Conservation (phyloP, 768 basidiomycete genomes). For the Lenzites betulinus region DNA sequence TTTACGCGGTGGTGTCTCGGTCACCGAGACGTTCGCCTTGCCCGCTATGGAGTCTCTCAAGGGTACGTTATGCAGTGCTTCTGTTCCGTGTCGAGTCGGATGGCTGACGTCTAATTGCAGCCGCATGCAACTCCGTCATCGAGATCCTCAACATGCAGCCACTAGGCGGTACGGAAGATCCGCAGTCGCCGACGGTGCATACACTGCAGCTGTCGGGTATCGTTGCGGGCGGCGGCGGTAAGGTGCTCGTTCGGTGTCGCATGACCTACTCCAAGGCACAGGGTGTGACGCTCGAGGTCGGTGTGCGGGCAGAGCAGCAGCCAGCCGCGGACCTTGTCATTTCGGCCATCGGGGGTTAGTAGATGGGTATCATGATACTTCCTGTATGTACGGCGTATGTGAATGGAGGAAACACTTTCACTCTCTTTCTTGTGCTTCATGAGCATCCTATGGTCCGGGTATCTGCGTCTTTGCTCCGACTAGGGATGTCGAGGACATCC, state of each 20-base stretch:
- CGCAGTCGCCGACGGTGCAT: slow-evolving; percentile 84
- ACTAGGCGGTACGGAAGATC: slow-evolving; percentile 85
- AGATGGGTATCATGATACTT: not conserved
- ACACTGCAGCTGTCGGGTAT: slow-evolving; percentile 92
- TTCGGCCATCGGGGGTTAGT: slow-evolving; percentile 65
- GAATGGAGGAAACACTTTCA: slow-evolving; percentile 4
- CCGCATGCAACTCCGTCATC: slow-evolving; percentile 94
- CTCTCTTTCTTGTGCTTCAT: not conserved
- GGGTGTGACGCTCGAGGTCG: slow-evolving; percentile 91
- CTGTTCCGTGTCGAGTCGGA: slow-evolving; percentile 15
- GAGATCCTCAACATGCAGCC: slow-evolving; percentile 98
- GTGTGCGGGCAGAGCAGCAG: slow-evolving; percentile 89
- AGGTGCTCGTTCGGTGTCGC: slow-evolving; percentile 89
- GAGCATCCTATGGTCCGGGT: too few relatives aligned
- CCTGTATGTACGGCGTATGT: slow-evolving; percentile 1
- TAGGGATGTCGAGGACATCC: too few relatives aligned
- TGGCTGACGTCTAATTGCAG: slow-evolving; percentile 42
- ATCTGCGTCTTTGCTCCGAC: too few relatives aligned
- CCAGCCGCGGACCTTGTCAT: slow-evolving; percentile 86
- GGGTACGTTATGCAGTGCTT: slow-evolving; percentile 53
- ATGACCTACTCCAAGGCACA: slow-evolving; percentile 92
- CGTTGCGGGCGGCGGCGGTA: slow-evolving; percentile 91
- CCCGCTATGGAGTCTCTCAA: slow-evolving; percentile 92
- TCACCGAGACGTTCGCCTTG: slow-evolving; percentile 92
- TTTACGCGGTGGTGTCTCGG: slow-evolving; percentile 70